These are phyloP conservation scores for Mortierella sp. DNA, from an alignment of 371 early-diverging fungal genomes.

Conservation along the genomic window DNA sequence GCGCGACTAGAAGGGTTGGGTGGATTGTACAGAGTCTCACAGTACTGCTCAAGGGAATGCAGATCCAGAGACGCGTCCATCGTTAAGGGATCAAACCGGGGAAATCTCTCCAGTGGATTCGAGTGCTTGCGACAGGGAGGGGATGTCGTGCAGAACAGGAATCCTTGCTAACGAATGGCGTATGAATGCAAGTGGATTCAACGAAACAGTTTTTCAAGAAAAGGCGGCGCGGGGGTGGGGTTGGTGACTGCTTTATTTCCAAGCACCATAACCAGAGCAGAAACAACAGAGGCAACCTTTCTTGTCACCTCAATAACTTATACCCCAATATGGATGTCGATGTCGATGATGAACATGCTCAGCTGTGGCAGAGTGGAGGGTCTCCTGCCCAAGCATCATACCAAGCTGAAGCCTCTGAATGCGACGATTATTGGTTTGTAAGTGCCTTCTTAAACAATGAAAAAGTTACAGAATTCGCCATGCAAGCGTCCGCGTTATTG, in stretches of 20 bases:
- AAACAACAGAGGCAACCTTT: too few species aligned
- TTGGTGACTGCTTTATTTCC: too few species aligned
- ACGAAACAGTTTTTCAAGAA: too few species aligned
- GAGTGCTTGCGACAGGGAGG: too few species aligned
- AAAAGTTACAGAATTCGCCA: background rate
- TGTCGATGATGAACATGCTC: background rate
- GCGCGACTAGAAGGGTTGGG: slow-evolving; percentile 67
- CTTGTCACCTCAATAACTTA: too few species aligned
- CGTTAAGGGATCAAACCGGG: too few species aligned
- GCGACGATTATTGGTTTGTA: slow-evolving; percentile 3
- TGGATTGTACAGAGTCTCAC: slow-evolving; percentile 71
- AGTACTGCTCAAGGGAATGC: slow-evolving; percentile 47
- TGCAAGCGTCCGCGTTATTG: background rate
- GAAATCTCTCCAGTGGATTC: too few species aligned
- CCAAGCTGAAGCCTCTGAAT: background rate
- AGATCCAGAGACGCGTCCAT: slow-evolving; percentile 34
- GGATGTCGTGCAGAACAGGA: too few species aligned
- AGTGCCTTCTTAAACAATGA: background rate
- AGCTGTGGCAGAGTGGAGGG: background rate
- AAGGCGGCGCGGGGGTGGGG: too few species aligned
- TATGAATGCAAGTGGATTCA: too few species aligned
- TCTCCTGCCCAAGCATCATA: background rate
- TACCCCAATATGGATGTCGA: background rate
- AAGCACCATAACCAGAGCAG: too few species aligned
- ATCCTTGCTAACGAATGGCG: too few species aligned